A percentile compares a stretch with the other conserved stretches of the same genome.
phyloP scores from a whole-genome alignment of 208 protist species.

The Naegleria gruberi region DNA sequence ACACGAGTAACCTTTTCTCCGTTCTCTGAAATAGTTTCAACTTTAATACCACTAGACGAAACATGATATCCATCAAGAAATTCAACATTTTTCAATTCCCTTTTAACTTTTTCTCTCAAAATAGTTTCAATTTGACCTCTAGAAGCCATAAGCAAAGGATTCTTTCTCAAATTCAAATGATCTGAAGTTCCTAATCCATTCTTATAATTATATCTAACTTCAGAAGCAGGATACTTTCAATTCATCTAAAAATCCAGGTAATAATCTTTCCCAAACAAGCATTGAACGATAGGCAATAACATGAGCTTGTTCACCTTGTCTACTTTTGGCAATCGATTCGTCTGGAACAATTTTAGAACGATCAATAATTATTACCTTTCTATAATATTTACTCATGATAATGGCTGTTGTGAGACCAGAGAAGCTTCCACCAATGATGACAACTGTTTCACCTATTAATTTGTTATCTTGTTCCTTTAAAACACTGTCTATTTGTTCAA shows the following conservation, averaged over 20 bases:
- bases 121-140: not conserved
- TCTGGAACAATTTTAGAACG: not conserved
- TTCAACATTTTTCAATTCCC: not conserved
- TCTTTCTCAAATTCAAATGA: not conserved
- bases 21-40: not conserved
- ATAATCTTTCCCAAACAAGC: not conserved
- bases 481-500: not conserved
- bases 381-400: not conserved
- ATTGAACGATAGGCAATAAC: not conserved
- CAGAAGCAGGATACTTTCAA: not conserved
- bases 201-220: not conserved
- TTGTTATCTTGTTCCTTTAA: too few species aligned
- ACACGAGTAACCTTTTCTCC: not conserved
- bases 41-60: not conserved
- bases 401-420: not conserved
- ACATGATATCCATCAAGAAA: not conserved
- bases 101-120: not conserved
- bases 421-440: not conserved
- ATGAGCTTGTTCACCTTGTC: not conserved
- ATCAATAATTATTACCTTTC: not conserved
- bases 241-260: not conserved
- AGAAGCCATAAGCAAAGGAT: not conserved
- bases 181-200: not conserved
- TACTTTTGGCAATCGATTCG: not conserved
- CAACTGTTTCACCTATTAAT: not conserved